Evolutionary conservation across 106 monocot genomes (phyloP), one percentile per base, ranked within the genome.

Genomic region (Platanthera guangdongensis): DNA sequence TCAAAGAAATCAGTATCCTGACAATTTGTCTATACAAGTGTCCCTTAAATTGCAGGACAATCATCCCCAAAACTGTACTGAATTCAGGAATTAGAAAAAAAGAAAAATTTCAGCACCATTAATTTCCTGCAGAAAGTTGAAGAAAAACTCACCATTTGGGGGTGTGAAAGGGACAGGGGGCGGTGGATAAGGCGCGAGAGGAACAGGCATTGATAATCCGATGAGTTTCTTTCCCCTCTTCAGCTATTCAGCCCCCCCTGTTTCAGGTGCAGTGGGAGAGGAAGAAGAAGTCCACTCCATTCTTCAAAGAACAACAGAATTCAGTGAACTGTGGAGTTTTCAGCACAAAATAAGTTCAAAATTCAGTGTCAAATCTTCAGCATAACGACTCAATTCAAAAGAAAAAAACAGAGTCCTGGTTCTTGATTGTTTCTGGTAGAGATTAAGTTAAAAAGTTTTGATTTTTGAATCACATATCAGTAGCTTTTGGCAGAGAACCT

Each of bases 141-240:
- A 39, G 45, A 53, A 45, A 78, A 14, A 74, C 6, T 21, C 77
- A 95, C 90, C 92, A 82, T 85, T 85, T 50, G 88, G 85, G 32
- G 92, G 87, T 18, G 59, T 45, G 18, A 81, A 72, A 62, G 89
- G 79, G 49, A 78, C 82, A 45, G 92, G 86, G 59, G 92, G 81
- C 47, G 86, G 71, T 57, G 92, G 95, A 85, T 95, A 95, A 18
- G 95, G 95, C 8, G 90, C 95, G 64, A 95, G 90, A 81, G 95
- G 92, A 75, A 95, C 92, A 68, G 95, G 95, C 92, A 95, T 95
- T 95, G 92, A 47, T 45, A 28, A 71, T 71, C 45, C 15, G 47
- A 71, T 7, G 2, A n/a, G 16, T 71, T 28, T 16, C 70, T 71
- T 45, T 48, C 9, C 47, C 18, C 47, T 15, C 45, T 71, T 48